Evolutionary conservation across 441 rosid species (phyloP), one percentile per base, ranked within the genome.

Genomic region (Corymbia calophylla): DNA sequence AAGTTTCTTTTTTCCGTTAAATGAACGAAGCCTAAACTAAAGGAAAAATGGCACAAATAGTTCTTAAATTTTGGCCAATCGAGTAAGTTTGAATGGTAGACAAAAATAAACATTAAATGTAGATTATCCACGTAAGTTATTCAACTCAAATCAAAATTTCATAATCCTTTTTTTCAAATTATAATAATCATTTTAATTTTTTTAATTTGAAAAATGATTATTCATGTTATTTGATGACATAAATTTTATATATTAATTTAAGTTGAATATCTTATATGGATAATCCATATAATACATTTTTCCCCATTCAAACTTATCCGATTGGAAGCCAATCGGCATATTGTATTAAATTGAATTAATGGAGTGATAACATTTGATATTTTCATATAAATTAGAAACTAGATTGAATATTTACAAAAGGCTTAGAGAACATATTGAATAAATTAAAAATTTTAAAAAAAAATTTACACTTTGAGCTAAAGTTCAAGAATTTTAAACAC

Each of bases 401-500:
- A 19, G 1, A 35, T 10, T 70, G 12, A 19, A 70, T 2, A 35
- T 70, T 35, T 10, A 35, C 7, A 8, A 39, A 73, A 73, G 39
- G 5, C 32, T 70, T 0, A 39, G 0, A 6, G 0, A 2, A 2
- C 7, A 73, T 0, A 73, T 39, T 39, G 0, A 11, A 56, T 8
- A 56, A 56, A 56, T 9, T 56, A 9, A 0, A 56, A 56, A 1
- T 56, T 56, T 9, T 1, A 21, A 4, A 56, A 4, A 56, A 56
- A 0, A 23, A 56, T 1, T 56, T 56, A 0, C 16, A 56, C 1
- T 1, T 0, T 9, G 0, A 1, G 25, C 10, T 56, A 73, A 39
- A 73, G 0, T 73, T 70, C 4, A 39, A 0, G 6, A 1, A 39
- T 1, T 1, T 19, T 19, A 11, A 73, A 1, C 2, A 73, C 39